Conservation (phyloP, 2,329 filamentous ascomycete genomes). For the Pyrenophora teres region DNA sequence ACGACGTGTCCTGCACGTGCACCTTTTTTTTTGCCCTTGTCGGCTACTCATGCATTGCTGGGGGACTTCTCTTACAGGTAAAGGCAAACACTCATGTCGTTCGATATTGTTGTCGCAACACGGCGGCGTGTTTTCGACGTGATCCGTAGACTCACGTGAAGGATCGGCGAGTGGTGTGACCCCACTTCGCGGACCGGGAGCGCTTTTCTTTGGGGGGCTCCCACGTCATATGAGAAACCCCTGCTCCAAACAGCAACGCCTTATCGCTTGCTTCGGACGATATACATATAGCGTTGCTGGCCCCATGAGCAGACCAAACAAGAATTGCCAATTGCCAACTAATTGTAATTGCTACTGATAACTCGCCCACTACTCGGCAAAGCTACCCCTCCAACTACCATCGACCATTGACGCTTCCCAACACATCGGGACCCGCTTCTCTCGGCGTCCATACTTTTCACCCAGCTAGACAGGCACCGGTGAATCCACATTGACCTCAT, state of each 20-base stretch:
- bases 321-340: neutral
- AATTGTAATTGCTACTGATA: neutral
- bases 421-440: slow-evolving; percentile 29
- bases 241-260: neutral
- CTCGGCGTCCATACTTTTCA: slow-evolving; percentile 21
- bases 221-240: slow-evolving; percentile 24
- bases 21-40: neutral
- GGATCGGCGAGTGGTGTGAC: slow-evolving; percentile 20
- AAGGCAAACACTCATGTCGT: neutral
- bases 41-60: neutral
- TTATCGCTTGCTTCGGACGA: slow-evolving; percentile 7
- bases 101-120: neutral
- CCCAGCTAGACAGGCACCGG: slow-evolving; percentile 9
- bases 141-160: slow-evolving; percentile 3
- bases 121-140: neutral
- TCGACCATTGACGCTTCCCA: slow-evolving; percentile 23
- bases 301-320: neutral
- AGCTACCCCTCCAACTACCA: slow-evolving; percentile 17
- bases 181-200: slow-evolving; percentile 20
- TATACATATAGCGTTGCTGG: neutral
- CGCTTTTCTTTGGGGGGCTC: slow-evolving; percentile 18
- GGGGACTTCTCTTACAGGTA: neutral
- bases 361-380: slow-evolving; percentile 8
- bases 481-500: slow-evolving; percentile 33
- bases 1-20: neutral